Percentiles rank a stretch among this genome's conserved stretches.
Conservation (phyloP, 495 filamentous ascomycete species). For the Lasiosphaeriaceae sp. region DNA sequence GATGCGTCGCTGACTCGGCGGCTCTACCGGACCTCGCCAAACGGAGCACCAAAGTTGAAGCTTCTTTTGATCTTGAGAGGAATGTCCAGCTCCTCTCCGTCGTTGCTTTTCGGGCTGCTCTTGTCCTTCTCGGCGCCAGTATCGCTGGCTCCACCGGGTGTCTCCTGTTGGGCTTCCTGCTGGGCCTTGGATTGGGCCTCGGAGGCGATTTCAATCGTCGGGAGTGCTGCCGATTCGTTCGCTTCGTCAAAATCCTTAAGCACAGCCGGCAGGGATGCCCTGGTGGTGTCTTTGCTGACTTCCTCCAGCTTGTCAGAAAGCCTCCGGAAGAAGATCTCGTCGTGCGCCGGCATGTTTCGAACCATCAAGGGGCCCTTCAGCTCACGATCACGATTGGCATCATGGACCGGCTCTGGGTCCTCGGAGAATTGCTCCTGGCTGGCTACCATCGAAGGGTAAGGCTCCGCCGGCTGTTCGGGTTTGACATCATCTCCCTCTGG, state of each 20-base stretch:
- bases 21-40: constrained; percentile 24
- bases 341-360: constrained; percentile 41
- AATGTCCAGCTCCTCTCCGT: constrained; percentile 45
- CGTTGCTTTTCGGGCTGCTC: constrained; percentile 26
- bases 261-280: constrained; percentile 37
- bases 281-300: constrained; percentile 28
- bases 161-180: constrained; percentile 4
- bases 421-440: constrained; percentile 8
- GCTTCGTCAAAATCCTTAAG: constrained; percentile 21
- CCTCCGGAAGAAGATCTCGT: constrained; percentile 42
- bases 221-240: background rate
- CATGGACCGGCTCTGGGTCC: constrained; percentile 21
- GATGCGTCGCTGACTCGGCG: background rate
- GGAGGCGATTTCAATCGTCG: background rate
- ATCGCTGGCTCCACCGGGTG: too few relatives aligned
- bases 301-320: constrained; percentile 43
- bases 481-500: constrained; percentile 6
- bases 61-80: constrained; percentile 55
- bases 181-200: constrained; percentile 13
- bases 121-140: constrained; percentile 12
- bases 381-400: constrained; percentile 30
- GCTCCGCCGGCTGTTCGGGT: background rate
- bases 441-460: background rate
- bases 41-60: constrained; percentile 57
- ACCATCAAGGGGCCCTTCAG: constrained; percentile 44